A percentile compares a stretch with the other conserved stretches of the same genome.
Evolutionary conservation across 441 rosid genomes (phyloP).

Genomic region (Populus trichocarpa): DNA sequence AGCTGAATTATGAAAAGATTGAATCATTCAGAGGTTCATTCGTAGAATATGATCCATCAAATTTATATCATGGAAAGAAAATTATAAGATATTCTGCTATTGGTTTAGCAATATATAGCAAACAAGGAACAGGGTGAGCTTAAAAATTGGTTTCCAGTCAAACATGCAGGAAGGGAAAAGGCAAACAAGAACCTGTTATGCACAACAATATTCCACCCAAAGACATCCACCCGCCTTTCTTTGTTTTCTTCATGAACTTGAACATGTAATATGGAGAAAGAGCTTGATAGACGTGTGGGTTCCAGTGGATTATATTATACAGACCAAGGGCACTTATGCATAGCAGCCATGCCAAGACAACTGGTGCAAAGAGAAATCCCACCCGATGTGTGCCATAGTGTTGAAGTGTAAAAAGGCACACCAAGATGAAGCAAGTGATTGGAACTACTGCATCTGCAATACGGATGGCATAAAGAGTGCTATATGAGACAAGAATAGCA

Average conservation of each 20-base stretch:
- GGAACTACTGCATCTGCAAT: constrained; percentile 86
- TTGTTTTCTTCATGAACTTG: constrained; percentile 72
- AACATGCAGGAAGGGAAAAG: background rate
- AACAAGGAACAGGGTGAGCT: background rate
- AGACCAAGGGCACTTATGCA: constrained; percentile 79
- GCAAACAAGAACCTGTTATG: constrained; percentile 68
- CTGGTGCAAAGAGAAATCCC: constrained; percentile 83
- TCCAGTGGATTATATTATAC: constrained; percentile 76
- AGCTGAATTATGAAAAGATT: background rate
- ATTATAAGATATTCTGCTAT: background rate
- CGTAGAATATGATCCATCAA: background rate
- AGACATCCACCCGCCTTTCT: constrained; percentile 96
- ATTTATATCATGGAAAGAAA: background rate
- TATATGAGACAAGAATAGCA: constrained; percentile 6
- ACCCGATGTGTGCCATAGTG: constrained; percentile 89
- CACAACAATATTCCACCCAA: constrained; percentile 92
- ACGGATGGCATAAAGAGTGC: background rate
- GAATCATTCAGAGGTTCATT: background rate
- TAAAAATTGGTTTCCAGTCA: background rate
- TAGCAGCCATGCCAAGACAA: constrained; percentile 73
- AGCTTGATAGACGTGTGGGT: constrained; percentile 80
- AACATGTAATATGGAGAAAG: constrained; percentile 94
- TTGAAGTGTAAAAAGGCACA: constrained; percentile 64
- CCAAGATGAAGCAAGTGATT: constrained; percentile 84
- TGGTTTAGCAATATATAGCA: background rate